Percentiles rank a stretch among this genome's conserved stretches.
Evolutionary conservation across 768 basidiomycete species (phyloP).

Genomic region (Hirschioporus abietinus): DNA sequence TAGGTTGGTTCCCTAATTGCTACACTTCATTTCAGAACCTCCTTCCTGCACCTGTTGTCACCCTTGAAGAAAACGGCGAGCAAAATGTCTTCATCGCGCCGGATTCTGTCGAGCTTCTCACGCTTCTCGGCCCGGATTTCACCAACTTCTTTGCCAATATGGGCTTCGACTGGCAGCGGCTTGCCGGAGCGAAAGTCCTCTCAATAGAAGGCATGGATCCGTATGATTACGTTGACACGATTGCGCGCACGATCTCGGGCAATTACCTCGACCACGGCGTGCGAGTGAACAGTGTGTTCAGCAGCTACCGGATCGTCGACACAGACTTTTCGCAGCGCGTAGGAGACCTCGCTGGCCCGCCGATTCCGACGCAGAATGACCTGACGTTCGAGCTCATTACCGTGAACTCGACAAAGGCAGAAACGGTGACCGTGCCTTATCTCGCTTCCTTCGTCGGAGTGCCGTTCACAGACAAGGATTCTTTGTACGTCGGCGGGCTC

Average conservation of each 20-base stretch:
- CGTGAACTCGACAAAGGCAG: constrained; percentile 39
- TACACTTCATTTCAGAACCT: constrained; percentile 50
- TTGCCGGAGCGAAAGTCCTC: constrained; percentile 55
- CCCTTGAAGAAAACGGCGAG: constrained; percentile 41
- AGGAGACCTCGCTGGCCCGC: constrained; percentile 50
- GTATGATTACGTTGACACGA: constrained; percentile 49
- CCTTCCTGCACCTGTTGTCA: constrained; percentile 51
- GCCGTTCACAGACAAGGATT: constrained; percentile 44
- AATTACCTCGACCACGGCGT: constrained; percentile 61
- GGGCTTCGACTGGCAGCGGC: constrained; percentile 51
- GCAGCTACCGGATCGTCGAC: constrained; percentile 46
- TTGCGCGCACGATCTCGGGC: constrained; percentile 55
- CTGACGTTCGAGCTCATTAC: constrained; percentile 44
- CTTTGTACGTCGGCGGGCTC: constrained; percentile 37
- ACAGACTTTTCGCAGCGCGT: constrained; percentile 52
- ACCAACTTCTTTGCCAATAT: constrained; percentile 42
- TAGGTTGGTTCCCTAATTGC: constrained; percentile 54
- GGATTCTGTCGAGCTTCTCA: constrained; percentile 47
- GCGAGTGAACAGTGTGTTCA: constrained; percentile 58
- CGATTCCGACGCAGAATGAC: constrained; percentile 39
- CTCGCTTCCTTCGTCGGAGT: constrained; percentile 41
- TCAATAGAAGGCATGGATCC: constrained; percentile 48
- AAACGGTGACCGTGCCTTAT: constrained; percentile 49
- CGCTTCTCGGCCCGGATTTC: constrained; percentile 39
- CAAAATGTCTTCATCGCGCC: constrained; percentile 47